Evolutionary conservation across 495 filamentous ascomycete species (phyloP).

Genomic region (Aspergillus leporis): DNA sequence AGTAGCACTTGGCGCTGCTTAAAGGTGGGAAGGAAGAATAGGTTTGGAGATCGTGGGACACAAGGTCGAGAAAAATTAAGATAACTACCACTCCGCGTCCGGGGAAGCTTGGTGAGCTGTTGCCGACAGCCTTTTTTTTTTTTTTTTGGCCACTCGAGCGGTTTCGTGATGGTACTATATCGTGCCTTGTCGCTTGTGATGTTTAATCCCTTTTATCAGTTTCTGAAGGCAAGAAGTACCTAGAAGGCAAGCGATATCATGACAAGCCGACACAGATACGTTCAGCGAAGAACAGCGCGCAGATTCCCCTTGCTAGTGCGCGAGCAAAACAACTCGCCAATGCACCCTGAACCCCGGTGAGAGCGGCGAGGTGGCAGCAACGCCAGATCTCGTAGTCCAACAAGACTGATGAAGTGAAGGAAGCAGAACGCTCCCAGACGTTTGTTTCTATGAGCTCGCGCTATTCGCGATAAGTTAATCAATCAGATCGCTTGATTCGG

Average conservation of each 20-base stretch:
- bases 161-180: neutral
- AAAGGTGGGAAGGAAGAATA: neutral
- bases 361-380: constrained; percentile 7
- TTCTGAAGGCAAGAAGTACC: neutral
- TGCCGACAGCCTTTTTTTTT: neutral
- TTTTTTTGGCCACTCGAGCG: neutral
- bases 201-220: neutral
- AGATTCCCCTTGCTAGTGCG: constrained; percentile 3
- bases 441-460: constrained; percentile 11
- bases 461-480: constrained; percentile 22
- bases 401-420: neutral
- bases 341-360: constrained; percentile 5
- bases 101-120: neutral
- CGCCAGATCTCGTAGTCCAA: neutral
- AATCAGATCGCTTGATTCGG: constrained; percentile 20
- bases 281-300: neutral
- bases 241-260: neutral
- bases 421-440: constrained; percentile 13
- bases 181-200: neutral
- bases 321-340: neutral
- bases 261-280: neutral
- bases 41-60: neutral
- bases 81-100: neutral
- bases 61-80: neutral
- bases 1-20: neutral